These are phyloP conservation scores for Hydnomerulius pinastri DNA, from an alignment of 768 basidiomycete species.

Conservation along the genomic window DNA sequence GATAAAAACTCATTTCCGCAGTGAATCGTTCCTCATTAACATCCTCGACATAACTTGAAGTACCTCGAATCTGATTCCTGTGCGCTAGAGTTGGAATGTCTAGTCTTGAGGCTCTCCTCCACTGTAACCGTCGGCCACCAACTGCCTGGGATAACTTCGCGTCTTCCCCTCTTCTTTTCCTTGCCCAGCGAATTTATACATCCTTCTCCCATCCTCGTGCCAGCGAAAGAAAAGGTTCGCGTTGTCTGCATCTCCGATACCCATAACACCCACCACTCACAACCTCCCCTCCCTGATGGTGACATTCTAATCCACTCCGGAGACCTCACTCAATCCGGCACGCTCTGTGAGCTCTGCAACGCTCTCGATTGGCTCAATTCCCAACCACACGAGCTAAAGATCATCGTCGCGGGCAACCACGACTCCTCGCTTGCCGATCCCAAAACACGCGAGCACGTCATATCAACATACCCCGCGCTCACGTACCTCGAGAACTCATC, in stretches of 20 bases:
- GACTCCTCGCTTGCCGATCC: constrained; percentile 31
- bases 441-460: constrained; percentile 14
- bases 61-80: too few relatives aligned
- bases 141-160: constrained; percentile 8
- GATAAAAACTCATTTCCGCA: too few relatives aligned
- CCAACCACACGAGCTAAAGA: constrained; percentile 40
- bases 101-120: too few relatives aligned
- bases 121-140: too few relatives aligned
- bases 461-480: constrained; percentile 26
- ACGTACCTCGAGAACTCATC: constrained; percentile 41
- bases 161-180: constrained; percentile 11
- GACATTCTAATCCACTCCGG: constrained; percentile 46
- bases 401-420: constrained; percentile 48
- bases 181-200: constrained; percentile 9
- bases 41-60: too few relatives aligned
- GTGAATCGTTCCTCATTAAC: too few relatives aligned
- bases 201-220: not conserved
- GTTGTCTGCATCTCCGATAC: constrained; percentile 44
- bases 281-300: constrained; percentile 35
- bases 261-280: constrained; percentile 32
- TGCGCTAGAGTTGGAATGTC: too few relatives aligned
- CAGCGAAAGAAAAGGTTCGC: constrained; percentile 25
- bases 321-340: constrained; percentile 41
- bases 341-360: constrained; percentile 28
- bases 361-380: constrained; percentile 33